These are phyloP conservation scores for Septoria linicola DNA, from an alignment of 2,329 filamentous ascomycete genomes.

Conservation along the genomic window DNA sequence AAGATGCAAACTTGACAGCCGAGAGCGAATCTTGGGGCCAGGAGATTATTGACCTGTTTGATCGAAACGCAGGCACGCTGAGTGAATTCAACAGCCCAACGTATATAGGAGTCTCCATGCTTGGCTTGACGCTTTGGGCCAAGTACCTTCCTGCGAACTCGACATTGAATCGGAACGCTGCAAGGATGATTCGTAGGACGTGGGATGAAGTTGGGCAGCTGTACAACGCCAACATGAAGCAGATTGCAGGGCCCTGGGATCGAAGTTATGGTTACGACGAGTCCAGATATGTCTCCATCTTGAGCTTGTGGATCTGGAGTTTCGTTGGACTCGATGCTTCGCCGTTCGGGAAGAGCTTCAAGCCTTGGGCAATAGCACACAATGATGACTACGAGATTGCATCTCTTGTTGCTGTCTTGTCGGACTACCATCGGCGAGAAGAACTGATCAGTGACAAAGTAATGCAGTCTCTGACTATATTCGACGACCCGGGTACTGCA, in stretches of 20 bases:
- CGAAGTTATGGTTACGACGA: slow-evolving; percentile 63
- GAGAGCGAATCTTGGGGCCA: slow-evolving; percentile 58
- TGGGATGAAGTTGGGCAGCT: slow-evolving; percentile 51
- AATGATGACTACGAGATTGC: slow-evolving; percentile 59
- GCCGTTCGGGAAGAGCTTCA: slow-evolving; percentile 32
- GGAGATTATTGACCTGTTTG: slow-evolving; percentile 58
- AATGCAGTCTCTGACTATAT: slow-evolving; percentile 44
- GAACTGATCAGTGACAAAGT: slow-evolving; percentile 46
- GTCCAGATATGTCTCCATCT: slow-evolving; percentile 60
- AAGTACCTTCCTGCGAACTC: slow-evolving; percentile 59
- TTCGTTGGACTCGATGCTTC: slow-evolving; percentile 51
- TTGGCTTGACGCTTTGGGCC: slow-evolving; percentile 58
- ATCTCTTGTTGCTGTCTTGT: slow-evolving; percentile 57
- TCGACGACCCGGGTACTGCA: slow-evolving; percentile 34
- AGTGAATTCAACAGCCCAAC: slow-evolving; percentile 64
- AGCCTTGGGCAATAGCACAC: slow-evolving; percentile 58
- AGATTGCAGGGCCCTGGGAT: slow-evolving; percentile 65
- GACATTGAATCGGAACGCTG: slow-evolving; percentile 54
- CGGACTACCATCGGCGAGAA: slow-evolving; percentile 49
- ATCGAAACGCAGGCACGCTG: slow-evolving; percentile 53
- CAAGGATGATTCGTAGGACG: slow-evolving; percentile 57
- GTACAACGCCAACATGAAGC: slow-evolving; percentile 60
- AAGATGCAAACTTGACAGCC: slow-evolving; percentile 59
- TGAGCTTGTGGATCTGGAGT: slow-evolving; percentile 60
- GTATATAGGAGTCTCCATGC: slow-evolving; percentile 62